Conservation (phyloP, 805 yeast species). For the Lipomyces oligophaga region DNA sequence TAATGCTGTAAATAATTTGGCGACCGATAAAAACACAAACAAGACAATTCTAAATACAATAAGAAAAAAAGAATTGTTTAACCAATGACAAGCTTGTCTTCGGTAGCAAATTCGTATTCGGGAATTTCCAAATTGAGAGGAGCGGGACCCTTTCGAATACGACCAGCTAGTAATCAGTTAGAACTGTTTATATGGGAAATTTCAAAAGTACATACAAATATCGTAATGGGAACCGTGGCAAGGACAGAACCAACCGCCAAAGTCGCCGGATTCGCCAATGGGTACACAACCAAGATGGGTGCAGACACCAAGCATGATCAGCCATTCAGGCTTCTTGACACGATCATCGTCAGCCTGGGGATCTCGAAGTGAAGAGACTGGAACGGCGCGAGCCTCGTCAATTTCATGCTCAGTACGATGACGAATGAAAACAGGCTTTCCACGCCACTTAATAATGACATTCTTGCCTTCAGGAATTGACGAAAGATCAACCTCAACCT, state of each 20-base stretch:
- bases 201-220: conserved; percentile 50
- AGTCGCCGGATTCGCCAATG: conserved; percentile 99
- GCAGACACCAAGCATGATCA: conserved; percentile 98
- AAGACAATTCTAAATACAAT: too few relatives aligned
- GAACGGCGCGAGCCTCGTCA: conserved; percentile 85
- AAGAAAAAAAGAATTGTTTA: too few relatives aligned
- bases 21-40: too few relatives aligned
- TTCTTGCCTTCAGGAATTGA: conserved; percentile 97
- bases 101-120: conserved; percentile 73
- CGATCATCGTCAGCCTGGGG: conserved; percentile 91
- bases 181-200: background rate
- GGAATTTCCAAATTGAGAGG: conserved; percentile 98
- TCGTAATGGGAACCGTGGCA: conserved; percentile 99
- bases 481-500: conserved; percentile 92
- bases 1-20: too few relatives aligned
- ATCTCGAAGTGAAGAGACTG: conserved; percentile 77
- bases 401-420: conserved; percentile 94
- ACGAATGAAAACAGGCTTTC: conserved; percentile 98
- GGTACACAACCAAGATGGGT: conserved; percentile 99
- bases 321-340: conserved; percentile 96
- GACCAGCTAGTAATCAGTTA: conserved; percentile 54
- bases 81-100: conserved; percentile 85
- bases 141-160: conserved; percentile 99
- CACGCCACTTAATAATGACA: conserved; percentile 99
- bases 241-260: conserved; percentile 99